phyloP scores from a whole-genome alignment of 768 basidiomycete species.

The Dendrothele bispora region DNA sequence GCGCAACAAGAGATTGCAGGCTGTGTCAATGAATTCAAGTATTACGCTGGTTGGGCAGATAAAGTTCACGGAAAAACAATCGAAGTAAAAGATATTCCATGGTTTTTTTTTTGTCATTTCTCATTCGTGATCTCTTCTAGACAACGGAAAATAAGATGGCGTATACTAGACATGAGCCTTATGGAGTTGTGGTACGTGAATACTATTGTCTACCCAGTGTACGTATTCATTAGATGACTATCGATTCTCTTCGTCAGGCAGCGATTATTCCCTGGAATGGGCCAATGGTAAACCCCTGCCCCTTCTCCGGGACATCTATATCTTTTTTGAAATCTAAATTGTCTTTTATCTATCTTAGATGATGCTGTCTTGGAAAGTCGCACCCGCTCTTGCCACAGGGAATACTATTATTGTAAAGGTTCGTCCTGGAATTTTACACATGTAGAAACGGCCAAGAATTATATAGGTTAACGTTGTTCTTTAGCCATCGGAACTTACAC shows the following conservation, averaged over 20 bases:
- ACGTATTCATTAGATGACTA: neutral
- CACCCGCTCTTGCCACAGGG: constrained; percentile 63
- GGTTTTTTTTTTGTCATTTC: no score
- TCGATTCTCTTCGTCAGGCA: constrained; percentile 17
- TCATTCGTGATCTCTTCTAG: constrained; percentile 12
- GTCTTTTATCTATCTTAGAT: constrained; percentile 21
- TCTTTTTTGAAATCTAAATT: constrained; percentile 21
- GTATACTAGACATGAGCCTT: constrained; percentile 64
- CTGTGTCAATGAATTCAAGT: no score
- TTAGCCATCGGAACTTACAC: constrained; percentile 65
- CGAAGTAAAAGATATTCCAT: constrained; percentile 26
- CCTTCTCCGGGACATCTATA: neutral
- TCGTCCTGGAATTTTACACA: no score
- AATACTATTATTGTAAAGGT: constrained; percentile 54
- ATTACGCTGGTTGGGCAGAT: constrained; percentile 80
- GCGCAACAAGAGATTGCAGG: no score
- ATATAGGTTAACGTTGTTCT: no score
- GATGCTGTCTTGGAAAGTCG: constrained; percentile 63
- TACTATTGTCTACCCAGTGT: neutral
- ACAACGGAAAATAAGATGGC: constrained; percentile 43
- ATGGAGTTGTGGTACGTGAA: constrained; percentile 41
- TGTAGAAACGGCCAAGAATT: no score
- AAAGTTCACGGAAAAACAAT: constrained; percentile 65
- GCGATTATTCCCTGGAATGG: constrained; percentile 64
- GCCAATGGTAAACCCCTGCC: constrained; percentile 20